Base-by-base conservation (phyloP, 257 asterid species). In the Striga asiatica region DNA sequence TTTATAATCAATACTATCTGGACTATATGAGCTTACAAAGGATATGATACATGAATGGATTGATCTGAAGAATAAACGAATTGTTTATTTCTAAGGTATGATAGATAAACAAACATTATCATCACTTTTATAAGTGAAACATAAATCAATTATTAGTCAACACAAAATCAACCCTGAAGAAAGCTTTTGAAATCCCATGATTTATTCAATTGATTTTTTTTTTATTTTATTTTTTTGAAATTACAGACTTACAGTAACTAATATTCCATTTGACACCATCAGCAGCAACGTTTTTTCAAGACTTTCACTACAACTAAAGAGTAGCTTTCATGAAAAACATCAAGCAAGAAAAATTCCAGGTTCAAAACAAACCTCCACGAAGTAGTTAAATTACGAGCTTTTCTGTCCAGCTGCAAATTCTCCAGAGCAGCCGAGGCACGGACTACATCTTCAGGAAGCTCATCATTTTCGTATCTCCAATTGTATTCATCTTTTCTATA, bases 381-480 rank as follows among this genome's bases (percentile, higher is more conserved):
- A 41, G 87, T 71, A 61, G 88, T 76, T 51, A 88, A 69, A 9
- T 80, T 88, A 45, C 95, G 84, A 59, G 99, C 84, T 78, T 88
- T 92, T 74, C 94, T 79, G 55, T 92, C 97, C 75, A 92, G 66
- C 70, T 92, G 97, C 74, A 92, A 84, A 78, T 85, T 92, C 73
- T 92, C 97, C 74, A 88, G 65, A 18, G 97, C 95, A 71, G 95
- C 68, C 24, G 99, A 81, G 28, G 95, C 84, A 47, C 79, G 91
- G 39, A 61, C 75, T 51, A 84, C 87, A 32, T 92, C 95, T 52
- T 82, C 93, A 12, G 94, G 71, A 58, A 75, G 73, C 38, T 88
- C 95, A 35, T 83, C 94, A 16, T 71, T 77, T 16, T 82, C 93
- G 55, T 84, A 81, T 74, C 95, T 81, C 97, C 93, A 82, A 47